A percentile compares a stretch with the other conserved stretches of the same genome.
These are phyloP conservation scores for Mitragyna speciosa DNA, from an alignment of 257 asterid genomes.

Conservation along the genomic window DNA sequence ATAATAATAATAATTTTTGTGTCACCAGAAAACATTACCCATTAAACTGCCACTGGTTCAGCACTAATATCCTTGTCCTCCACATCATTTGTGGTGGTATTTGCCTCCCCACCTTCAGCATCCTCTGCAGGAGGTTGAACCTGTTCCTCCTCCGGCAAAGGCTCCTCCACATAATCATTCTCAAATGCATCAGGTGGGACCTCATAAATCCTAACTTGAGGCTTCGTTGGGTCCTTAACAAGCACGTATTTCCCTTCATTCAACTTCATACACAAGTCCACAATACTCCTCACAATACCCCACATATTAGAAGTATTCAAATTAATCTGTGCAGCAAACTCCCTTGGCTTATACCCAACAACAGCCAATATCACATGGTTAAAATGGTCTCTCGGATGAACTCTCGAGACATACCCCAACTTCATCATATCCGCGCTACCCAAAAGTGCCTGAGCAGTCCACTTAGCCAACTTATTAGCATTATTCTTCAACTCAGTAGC, in stretches of 20 bases:
- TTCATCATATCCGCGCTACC: conserved; percentile 99
- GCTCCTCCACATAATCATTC: conserved; percentile 97
- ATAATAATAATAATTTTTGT: not conserved
- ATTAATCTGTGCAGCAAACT: conserved; percentile 85
- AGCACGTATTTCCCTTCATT: conserved; percentile 94
- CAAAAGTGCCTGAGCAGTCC: conserved; percentile 93
- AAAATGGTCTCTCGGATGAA: conserved; percentile 92
- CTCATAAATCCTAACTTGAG: conserved; percentile 91
- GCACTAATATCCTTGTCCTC: conserved; percentile 46
- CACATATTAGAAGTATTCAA: conserved; percentile 94
- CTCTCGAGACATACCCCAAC: conserved; percentile 91
- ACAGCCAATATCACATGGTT: conserved; percentile 94
- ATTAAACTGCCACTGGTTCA: conserved; percentile 55
- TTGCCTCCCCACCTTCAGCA: conserved; percentile 55
- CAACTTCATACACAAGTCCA: conserved; percentile 95
- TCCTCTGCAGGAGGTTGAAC: conserved; percentile 91
- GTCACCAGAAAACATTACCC: conserved; percentile 26
- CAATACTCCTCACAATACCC: conserved; percentile 95
- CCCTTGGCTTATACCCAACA: conserved; percentile 90
- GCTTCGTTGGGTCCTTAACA: conserved; percentile 94
- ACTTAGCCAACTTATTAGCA: conserved; percentile 87
- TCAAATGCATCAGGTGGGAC: conserved; percentile 98
- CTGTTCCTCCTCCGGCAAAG: conserved; percentile 93
- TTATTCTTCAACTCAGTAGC: conserved; percentile 97
- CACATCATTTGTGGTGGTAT: conserved; percentile 36